These are phyloP conservation scores for Paxillus rubicundulus DNA, from an alignment of 768 basidiomycete species.

Conservation along the genomic window DNA sequence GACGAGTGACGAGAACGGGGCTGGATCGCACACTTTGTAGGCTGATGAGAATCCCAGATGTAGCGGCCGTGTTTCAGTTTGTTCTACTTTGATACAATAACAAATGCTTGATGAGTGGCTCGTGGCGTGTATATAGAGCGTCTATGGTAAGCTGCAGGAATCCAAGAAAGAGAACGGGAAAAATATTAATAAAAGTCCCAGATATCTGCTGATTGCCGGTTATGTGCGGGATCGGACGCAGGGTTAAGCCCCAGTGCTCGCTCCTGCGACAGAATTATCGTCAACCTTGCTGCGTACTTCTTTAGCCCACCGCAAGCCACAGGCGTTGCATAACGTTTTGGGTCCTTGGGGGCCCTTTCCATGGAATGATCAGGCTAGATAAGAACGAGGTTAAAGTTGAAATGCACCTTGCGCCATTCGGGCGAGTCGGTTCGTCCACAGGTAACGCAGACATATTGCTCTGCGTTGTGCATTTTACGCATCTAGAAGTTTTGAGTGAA, in stretches of 20 bases:
- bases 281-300: constrained; percentile 46
- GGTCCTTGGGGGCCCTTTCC: constrained; percentile 85
- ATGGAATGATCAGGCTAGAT: constrained; percentile 16
- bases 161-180: constrained; percentile 9
- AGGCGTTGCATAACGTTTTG: constrained; percentile 97
- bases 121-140: constrained; percentile 8
- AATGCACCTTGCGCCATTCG: constrained; percentile 86
- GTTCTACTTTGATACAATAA: constrained; percentile 9
- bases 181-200: constrained; percentile 6
- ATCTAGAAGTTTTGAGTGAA: constrained; percentile 14
- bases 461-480: constrained; percentile 44
- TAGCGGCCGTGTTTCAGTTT: background rate
- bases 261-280: constrained; percentile 26
- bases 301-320: constrained; percentile 93
- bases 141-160: constrained; percentile 15
- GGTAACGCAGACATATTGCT: constrained; percentile 84
- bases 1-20: background rate
- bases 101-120: constrained; percentile 4
- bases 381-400: background rate
- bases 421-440: constrained; percentile 96
- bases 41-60: constrained; percentile 3
- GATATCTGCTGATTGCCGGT: background rate
- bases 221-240: constrained; percentile 1
- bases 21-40: constrained; percentile 1
- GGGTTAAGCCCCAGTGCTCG: constrained; percentile 20